Conservation (phyloP, 495 filamentous ascomycete species). For the Penicillium coffeae region DNA sequence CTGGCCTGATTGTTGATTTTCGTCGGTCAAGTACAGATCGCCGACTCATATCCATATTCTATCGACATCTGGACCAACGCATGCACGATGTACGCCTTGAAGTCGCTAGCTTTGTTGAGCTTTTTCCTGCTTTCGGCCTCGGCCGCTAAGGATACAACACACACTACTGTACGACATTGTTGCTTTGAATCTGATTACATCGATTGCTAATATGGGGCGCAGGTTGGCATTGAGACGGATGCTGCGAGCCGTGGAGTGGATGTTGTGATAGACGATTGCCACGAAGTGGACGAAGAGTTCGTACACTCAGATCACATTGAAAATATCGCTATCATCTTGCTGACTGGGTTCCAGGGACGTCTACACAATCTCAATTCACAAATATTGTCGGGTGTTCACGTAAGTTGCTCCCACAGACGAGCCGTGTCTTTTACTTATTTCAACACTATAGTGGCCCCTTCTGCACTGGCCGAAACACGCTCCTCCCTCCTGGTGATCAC, state of each 20-base stretch:
- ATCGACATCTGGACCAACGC: neutral
- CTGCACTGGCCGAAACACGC: constrained; percentile 27
- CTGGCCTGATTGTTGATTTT: neutral
- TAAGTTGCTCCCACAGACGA: constrained; percentile 8
- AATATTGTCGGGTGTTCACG: constrained; percentile 27
- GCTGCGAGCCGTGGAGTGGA: constrained; percentile 16
- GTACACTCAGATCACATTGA: neutral
- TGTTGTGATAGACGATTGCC: constrained; percentile 23
- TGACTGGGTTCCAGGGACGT: constrained; percentile 15
- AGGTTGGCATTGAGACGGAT: constrained; percentile 26
- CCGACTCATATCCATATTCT: neutral
- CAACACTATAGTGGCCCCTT: constrained; percentile 12
- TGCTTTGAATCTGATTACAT: neutral
- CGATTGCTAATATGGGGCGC: neutral
- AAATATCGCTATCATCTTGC: neutral
- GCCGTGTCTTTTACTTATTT: neutral
- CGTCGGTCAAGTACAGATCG: neutral
- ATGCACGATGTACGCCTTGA: constrained; percentile 23
- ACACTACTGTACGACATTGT: constrained; percentile 11
- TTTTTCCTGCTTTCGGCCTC: constrained; percentile 21
- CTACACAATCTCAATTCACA: constrained; percentile 18
- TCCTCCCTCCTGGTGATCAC: constrained; percentile 23
- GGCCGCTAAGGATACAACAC: constrained; percentile 11
- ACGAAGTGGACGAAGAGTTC: constrained; percentile 24
- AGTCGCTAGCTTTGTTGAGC: constrained; percentile 20